Base-by-base conservation (phyloP, 192 early-diverging fungal species). In the Coemansia sp. region DNA sequence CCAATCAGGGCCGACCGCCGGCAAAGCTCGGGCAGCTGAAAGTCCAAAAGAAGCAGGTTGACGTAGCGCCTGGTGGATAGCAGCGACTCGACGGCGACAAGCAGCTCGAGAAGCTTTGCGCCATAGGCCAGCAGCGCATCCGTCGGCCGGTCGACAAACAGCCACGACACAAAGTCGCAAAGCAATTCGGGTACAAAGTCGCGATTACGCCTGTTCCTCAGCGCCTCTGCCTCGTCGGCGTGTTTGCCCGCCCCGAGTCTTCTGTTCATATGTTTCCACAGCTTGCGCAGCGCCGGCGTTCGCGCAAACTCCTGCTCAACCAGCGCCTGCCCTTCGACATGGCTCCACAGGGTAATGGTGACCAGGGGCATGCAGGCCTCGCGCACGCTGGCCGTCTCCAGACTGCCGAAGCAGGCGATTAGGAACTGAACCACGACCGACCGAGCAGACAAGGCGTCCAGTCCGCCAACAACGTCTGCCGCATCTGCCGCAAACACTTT, bases 61-160 rank as follows among this genome's bases (percentile, higher is more conserved):
- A 97, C 85, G 60, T 85, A 94, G 34, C 95, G 86, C n/a, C 95
- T 88, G 2, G 95, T 98, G 4, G 95, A 87, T 55, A 98, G 73
- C 75, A 97, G 95, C 18, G 91, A 84, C 57, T 89, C 86, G 9
- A 99, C 71, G 61, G 93, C 91, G 11, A 94, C 90, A 45, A 99
- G 62, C 19, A 99, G 84, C 74, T 97, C 94, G 11, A 96, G 58
- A 55, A 88, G 86, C 22, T 90, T 83, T 30, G 87, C 86, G 55
- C 80, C 82, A 55, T 90, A 94, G 23, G 66, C 64, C 24, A 91
- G 45, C 6, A 27, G 51, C 6, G 19, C 48, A 18, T 42, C 39
- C 16, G 39, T 13, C 8, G 16, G 16, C 9, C 1, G 39, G 27
- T 53, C 55, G 13, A 11, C 28, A 25, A 54, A 54, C 23, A 58